Conservation (phyloP, 1,139 yeast genomes). For the Kurtzmaniella quercitrusa region DNA sequence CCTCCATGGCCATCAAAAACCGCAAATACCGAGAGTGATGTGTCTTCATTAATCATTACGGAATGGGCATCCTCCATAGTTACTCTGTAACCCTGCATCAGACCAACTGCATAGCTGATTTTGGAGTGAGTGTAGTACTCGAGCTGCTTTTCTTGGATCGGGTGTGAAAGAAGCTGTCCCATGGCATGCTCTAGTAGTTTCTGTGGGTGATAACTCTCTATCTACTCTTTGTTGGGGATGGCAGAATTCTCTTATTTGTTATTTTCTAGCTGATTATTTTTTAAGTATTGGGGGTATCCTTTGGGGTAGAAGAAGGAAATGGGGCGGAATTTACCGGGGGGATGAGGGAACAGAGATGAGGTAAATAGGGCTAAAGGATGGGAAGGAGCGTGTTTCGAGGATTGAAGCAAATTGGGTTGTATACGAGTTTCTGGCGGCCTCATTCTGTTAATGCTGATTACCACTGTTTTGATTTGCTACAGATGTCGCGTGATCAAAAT, state of each 20-base stretch:
- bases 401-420: too few relatives aligned
- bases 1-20: conserved; percentile 87
- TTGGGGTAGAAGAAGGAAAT: background rate
- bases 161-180: conserved; percentile 78
- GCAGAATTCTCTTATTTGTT: background rate
- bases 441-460: too few relatives aligned
- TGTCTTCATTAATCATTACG: conserved; percentile 39
- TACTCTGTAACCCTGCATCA: conserved; percentile 76
- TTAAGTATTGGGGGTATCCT: background rate
- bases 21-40: conserved; percentile 55
- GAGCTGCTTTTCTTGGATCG: conserved; percentile 64
- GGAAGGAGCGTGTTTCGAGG: too few relatives aligned
- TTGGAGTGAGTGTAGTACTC: conserved; percentile 38
- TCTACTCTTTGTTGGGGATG: background rate
- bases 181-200: conserved; percentile 21
- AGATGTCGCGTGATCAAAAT: background rate
- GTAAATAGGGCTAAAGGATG: too few relatives aligned
- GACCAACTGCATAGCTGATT: conserved; percentile 60
- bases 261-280: background rate
- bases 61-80: conserved; percentile 78
- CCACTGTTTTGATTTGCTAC: background rate
- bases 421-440: too few relatives aligned
- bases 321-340: background rate
- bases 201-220: background rate
- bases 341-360: background rate